phyloP scores from a whole-genome alignment of 768 basidiomycete genomes.

The Mycena crocata region DNA sequence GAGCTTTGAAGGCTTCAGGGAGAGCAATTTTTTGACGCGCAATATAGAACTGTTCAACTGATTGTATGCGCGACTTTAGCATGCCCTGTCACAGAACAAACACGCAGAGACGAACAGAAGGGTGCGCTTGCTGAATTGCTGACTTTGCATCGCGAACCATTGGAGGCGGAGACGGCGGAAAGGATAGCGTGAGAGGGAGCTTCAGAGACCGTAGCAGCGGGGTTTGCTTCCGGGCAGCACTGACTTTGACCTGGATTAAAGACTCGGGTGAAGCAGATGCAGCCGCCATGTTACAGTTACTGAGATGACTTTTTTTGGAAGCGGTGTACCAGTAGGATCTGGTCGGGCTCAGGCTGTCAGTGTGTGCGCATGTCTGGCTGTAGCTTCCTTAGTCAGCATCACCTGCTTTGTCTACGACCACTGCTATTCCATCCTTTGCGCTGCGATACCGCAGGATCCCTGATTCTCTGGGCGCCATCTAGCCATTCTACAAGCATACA shows the following conservation, averaged over 20 bases:
- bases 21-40: slow-evolving; percentile 80
- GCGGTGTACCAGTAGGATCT: no score
- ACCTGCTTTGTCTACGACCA: no score
- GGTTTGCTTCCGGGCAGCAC: slow-evolving; percentile 26
- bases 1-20: slow-evolving; percentile 68
- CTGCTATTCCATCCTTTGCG: no score
- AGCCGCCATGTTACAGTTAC: neutral
- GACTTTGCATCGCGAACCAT: slow-evolving; percentile 31
- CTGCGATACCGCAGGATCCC: no score
- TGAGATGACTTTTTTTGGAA: neutral
- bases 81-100: neutral
- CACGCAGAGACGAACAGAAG: slow-evolving; percentile 23
- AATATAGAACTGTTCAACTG: slow-evolving; percentile 80
- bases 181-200: slow-evolving; percentile 29
- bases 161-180: slow-evolving; percentile 31
- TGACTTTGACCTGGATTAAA: slow-evolving; percentile 27
- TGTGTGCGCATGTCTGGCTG: no score
- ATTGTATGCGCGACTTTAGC: neutral
- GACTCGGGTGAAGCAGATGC: slow-evolving; percentile 4
- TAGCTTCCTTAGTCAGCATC: no score
- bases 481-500: no score
- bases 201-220: slow-evolving; percentile 27
- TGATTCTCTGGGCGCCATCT: no score
- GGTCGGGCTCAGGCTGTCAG: no score
- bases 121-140: slow-evolving; percentile 29